These are phyloP conservation scores for Fistulinella prunicolor DNA, from an alignment of 768 basidiomycete species.

Conservation along the genomic window DNA sequence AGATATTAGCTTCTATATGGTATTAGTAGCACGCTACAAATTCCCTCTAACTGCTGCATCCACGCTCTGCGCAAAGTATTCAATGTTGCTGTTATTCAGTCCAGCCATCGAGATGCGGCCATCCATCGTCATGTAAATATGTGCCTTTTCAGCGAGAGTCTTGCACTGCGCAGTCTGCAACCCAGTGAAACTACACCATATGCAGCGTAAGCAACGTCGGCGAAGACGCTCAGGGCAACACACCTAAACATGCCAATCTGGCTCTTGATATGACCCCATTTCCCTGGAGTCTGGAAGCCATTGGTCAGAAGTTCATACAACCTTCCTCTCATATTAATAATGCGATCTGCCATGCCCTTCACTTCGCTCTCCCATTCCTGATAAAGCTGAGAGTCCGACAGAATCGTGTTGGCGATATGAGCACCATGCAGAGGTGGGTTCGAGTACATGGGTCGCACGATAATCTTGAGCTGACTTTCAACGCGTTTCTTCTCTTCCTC, in stretches of 20 bases:
- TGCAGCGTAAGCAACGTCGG: slow-evolving; percentile 1
- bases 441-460: slow-evolving; percentile 96
- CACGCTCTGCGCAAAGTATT: slow-evolving; percentile 87
- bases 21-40: slow-evolving; percentile 48
- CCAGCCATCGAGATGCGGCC: slow-evolving; percentile 95
- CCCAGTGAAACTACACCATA: slow-evolving; percentile 71
- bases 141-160: slow-evolving; percentile 79
- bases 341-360: slow-evolving; percentile 92
- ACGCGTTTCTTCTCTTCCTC: slow-evolving; percentile 81
- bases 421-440: slow-evolving; percentile 95
- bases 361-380: slow-evolving; percentile 88
- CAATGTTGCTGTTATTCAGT: slow-evolving; percentile 77
- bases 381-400: slow-evolving; percentile 73
- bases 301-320: slow-evolving; percentile 75
- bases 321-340: slow-evolving; percentile 88
- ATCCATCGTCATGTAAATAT: slow-evolving; percentile 92
- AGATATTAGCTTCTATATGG: slow-evolving; percentile 22
- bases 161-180: slow-evolving; percentile 76
- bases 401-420: slow-evolving; percentile 79
- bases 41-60: slow-evolving; percentile 77
- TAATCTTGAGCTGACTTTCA: slow-evolving; percentile 92
- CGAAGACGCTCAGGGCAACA: slow-evolving; percentile 17
- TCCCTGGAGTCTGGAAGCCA: slow-evolving; percentile 84
- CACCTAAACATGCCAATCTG: slow-evolving; percentile 99
- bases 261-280: slow-evolving; percentile 92